phyloP scores from a whole-genome alignment of 2,329 filamentous ascomycete species.

The Exophiala sideris region DNA sequence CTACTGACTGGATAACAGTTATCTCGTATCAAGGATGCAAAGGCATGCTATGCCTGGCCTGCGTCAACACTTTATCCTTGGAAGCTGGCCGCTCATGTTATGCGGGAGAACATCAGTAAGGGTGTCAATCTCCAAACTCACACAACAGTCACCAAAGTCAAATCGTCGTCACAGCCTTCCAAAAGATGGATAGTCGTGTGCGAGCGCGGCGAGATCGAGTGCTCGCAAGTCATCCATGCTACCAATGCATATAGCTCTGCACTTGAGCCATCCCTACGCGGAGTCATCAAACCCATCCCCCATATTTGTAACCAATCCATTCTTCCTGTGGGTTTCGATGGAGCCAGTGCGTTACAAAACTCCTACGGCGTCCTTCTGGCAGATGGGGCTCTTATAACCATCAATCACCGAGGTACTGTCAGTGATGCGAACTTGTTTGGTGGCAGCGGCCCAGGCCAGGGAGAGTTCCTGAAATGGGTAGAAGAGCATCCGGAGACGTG shows the following conservation, averaged over 20 bases:
- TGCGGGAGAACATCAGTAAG: constrained; percentile 2
- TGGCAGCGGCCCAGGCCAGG: background rate
- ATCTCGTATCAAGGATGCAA: background rate
- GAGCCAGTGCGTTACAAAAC: background rate
- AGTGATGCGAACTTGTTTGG: background rate
- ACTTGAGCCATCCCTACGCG: background rate
- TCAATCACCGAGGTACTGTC: background rate
- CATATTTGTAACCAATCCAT: background rate
- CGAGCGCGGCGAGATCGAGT: background rate
- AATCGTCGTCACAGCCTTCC: background rate
- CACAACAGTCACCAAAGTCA: background rate
- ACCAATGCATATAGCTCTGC: constrained; percentile 6
- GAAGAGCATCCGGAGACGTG: background rate
- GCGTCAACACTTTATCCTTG: constrained; percentile 1
- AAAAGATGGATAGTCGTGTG: constrained; percentile 1
- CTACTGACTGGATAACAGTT: background rate
- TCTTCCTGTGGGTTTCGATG: background rate
- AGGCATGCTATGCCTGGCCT: constrained; percentile 8
- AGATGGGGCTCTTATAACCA: background rate
- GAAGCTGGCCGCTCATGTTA: constrained; percentile 2
- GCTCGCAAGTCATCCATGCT: constrained; percentile 1
- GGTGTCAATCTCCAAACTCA: constrained; percentile 3
- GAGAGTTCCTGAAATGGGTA: background rate
- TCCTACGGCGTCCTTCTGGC: constrained; percentile 1
- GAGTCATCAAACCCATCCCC: background rate